Base-by-base conservation (phyloP, 176 grass and related monocot genomes). In the Zoysia japonica region DNA sequence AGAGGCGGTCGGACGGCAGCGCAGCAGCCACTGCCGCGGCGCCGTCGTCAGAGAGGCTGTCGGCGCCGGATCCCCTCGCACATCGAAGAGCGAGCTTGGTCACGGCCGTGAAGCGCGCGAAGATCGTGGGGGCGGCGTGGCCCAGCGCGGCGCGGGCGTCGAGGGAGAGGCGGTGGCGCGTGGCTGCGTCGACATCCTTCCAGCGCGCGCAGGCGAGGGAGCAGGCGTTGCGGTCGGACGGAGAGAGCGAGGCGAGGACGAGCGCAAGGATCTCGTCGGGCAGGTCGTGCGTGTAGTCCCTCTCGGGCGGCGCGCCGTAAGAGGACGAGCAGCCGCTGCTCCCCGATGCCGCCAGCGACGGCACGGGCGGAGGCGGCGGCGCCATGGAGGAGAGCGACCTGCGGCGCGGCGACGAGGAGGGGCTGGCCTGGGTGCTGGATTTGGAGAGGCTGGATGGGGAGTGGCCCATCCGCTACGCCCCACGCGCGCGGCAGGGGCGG, bases 221-320 rank as follows among this genome's bases (percentile, higher is more conserved):
- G 88, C 92, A 94, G 15, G 84, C 73, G 64, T 82, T 95, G 71
- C 96, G 90, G 60, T 93, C 96, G 54, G 72, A 9, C 4, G 92
- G 67, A 10, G 75, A 46, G 52, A 99, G 92, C 42, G 83, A 87
- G 3, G 83, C 83, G 72, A 99, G 93, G 60, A 99, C 76, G 67
- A 99, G 61, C 41, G 84, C 78, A 14, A 99, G 84, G 76, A 92
- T 87, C 73, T 99, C 90, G 79, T 99, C 90, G 17, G 96, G 96
- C 2, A 99, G 92, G 84, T 95, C 92, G 68, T 86, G 70, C 61
- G 92, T 99, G 88, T 91, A 67, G 81, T 99, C 96, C 47, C 84
- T 56, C 5, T 46, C 3, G 3, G 89, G 72, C 38, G 70, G 79
- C 61, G 78, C 0, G 5, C 65, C n/a, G 71, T n/a, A 1, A 17